Conservation (phyloP, 1,284 basidiomycete genomes). For the Meira nashicola region DNA sequence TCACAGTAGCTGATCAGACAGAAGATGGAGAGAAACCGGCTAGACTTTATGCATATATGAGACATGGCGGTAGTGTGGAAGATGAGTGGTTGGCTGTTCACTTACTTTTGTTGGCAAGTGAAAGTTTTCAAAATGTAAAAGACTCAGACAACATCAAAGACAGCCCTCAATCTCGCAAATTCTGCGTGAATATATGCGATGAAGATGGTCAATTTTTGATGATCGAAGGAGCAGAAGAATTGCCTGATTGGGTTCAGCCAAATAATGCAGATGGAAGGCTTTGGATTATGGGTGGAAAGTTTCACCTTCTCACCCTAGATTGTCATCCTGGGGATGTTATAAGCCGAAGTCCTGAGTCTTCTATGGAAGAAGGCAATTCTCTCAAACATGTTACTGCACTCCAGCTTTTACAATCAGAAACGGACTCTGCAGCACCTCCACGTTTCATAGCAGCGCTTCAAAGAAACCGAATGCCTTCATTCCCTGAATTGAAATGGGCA, state of each 20-base stretch:
- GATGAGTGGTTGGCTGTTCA: slow-evolving; percentile 82
- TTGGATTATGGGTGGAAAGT: slow-evolving; percentile 76
- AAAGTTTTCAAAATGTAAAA: slow-evolving; percentile 7
- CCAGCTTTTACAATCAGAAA: not conserved
- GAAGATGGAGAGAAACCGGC: not conserved
- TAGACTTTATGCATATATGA: slow-evolving; percentile 67
- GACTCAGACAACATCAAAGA: slow-evolving; percentile 17
- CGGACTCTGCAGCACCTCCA: not conserved
- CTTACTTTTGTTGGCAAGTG: slow-evolving; percentile 74
- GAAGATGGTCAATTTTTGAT: slow-evolving; percentile 93
- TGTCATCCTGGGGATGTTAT: slow-evolving; percentile 58
- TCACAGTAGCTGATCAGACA: slow-evolving; percentile 17
- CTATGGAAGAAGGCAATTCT: slow-evolving; percentile 4
- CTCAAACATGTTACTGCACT: not conserved
- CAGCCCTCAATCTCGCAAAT: too few species aligned
- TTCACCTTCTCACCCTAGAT: slow-evolving; percentile 79
- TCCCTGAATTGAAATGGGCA: slow-evolving; percentile 8
- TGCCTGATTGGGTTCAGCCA: slow-evolving; percentile 88
- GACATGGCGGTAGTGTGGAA: slow-evolving; percentile 86
- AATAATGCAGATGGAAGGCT: slow-evolving; percentile 85
- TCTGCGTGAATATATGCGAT: slow-evolving; percentile 61
- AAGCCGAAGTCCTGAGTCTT: not conserved
- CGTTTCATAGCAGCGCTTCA: not conserved
- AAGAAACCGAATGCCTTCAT: not conserved
- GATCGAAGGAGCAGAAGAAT: slow-evolving; percentile 86